Evolutionary conservation across 495 filamentous ascomycete genomes (phyloP), one percentile per base, ranked within the genome.

Genomic region (Rhypophila decipiens): DNA sequence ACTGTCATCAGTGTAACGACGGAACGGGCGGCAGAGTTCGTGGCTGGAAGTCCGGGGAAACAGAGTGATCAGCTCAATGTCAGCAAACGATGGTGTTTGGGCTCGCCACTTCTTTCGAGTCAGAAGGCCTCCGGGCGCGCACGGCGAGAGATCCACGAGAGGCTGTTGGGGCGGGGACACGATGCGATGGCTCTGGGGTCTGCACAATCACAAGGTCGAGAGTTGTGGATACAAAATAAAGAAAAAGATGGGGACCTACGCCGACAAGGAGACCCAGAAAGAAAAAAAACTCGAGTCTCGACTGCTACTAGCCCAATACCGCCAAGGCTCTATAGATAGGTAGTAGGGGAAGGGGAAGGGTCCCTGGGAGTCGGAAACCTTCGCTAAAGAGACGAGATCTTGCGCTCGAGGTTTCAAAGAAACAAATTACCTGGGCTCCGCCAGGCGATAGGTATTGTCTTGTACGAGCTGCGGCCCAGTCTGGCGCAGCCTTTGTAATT

Each of bases 21-120:
- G 45, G 44, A 31, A 42, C 35, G 23, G 47, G 39, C 13, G 29
- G 44, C 20, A 24, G 45, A 35, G 42, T 12, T 12, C 15, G 18
- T 31, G 13, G 29, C 24, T 27, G 38, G 21, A 22, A 49, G 38
- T 42, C 44, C 40, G 24, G 47, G 21, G 36, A 47, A 8, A n/a
- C n/a, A 22, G 34, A 45, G 54, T 60, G 52, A 63, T n/a, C n/a
- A n/a, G n/a, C n/a, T n/a, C n/a, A n/a, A 7, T 60, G 60, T 63
- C 57, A 63, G 57, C n/a, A n/a, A n/a, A n/a, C 57, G 44, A 51
- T 42, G 47, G 20, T 41, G 24, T 31, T 23, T 12, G 24, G 27
- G 27, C 27, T 31, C 13, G 27, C 27, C 27, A 31, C 27, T n/a
- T n/a, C 38, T 21, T 44, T 45, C 40, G 21, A 37, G 21, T 22